Base-by-base conservation (phyloP, 805 yeast genomes). In the Sugiyamaella smithiae region DNA sequence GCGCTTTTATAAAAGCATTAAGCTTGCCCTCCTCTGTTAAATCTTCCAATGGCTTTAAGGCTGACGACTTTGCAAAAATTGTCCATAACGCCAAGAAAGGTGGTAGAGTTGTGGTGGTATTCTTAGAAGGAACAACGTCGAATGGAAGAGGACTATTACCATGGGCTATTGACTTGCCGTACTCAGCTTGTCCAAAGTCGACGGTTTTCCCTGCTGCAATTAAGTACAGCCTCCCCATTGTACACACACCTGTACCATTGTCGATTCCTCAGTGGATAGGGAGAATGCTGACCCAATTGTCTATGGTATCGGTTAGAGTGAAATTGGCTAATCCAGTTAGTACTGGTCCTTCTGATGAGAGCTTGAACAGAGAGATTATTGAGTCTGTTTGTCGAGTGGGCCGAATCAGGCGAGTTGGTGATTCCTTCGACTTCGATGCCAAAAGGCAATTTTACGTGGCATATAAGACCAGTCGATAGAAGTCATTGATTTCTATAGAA, bases 61-160 rank as follows among this genome's bases (percentile, higher is more conserved):
- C 37, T 1, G 43, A 14, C 3, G 31, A 44, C 1, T 47, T 63
- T 22, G 52, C 40, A 2, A 40, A 52, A 5, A 45, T 64, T 6
- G 49, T 52, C 17, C 22, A 37, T 12, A 22, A 44, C 9, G 69
- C 69, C 1, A 55, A 62, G 24, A 58, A 66, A 17, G 61, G 64
- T 2, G 70, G 72, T n/a, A 73, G 75, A 36, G 67, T 72, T 0
- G 72, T 80, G 3, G 82, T 75, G 45, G 56, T 85, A 19, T 80
- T 88, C 50, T 73, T 83, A 2, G 97, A 89, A 60, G 96, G 96
- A 0, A 86, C 96, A 0, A 75, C 96, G 0, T 80, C 96, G 0
- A 91, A 90, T 62, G 93, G 95, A 44, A 81, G 82, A 53, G 81
- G 89, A 0, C 61, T 90, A 1, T 71, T 90, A 52, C 80, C 88